Percentiles rank a stretch among this genome's conserved stretches.
phyloP scores from a whole-genome alignment of 2,329 filamentous ascomycete species.

The Fusarium coicis region DNA sequence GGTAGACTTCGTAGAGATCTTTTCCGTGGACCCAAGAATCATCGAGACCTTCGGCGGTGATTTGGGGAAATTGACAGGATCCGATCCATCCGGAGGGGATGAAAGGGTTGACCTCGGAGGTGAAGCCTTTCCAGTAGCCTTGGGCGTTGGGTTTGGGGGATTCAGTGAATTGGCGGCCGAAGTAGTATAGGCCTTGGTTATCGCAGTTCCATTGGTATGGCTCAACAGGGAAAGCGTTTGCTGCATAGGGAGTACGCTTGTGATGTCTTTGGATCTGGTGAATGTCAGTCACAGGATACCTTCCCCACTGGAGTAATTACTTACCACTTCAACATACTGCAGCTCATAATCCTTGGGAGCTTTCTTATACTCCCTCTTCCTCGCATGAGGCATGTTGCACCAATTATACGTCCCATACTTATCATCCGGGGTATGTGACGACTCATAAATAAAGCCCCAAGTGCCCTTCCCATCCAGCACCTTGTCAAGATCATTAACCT shows the following conservation, averaged over 20 bases:
- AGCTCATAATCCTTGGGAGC: constrained; percentile 68
- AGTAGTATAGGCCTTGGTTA: constrained; percentile 76
- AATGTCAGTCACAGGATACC: neutral
- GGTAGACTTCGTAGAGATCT: constrained; percentile 83
- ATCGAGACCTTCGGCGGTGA: constrained; percentile 75
- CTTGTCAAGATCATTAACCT: constrained; percentile 69
- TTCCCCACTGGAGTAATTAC: constrained; percentile 32
- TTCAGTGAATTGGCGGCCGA: constrained; percentile 64
- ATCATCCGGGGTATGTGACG: constrained; percentile 65
- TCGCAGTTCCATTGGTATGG: constrained; percentile 78
- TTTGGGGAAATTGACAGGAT: constrained; percentile 84
- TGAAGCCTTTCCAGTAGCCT: constrained; percentile 74
- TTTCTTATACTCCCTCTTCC: constrained; percentile 70
- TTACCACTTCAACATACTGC: constrained; percentile 79
- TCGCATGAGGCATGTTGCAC: constrained; percentile 91
- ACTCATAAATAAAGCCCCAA: constrained; percentile 80
- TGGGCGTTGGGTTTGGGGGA: constrained; percentile 59
- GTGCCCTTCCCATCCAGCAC: constrained; percentile 70
- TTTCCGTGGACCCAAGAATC: constrained; percentile 81
- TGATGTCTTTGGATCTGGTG: constrained; percentile 82
- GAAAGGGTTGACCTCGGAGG: constrained; percentile 73
- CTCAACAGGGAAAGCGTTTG: constrained; percentile 81
- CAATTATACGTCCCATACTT: constrained; percentile 78
- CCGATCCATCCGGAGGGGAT: constrained; percentile 74
- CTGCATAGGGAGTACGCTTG: constrained; percentile 83